Conservation (phyloP, 768 basidiomycete genomes). For the Auriscalpium vulgare region DNA sequence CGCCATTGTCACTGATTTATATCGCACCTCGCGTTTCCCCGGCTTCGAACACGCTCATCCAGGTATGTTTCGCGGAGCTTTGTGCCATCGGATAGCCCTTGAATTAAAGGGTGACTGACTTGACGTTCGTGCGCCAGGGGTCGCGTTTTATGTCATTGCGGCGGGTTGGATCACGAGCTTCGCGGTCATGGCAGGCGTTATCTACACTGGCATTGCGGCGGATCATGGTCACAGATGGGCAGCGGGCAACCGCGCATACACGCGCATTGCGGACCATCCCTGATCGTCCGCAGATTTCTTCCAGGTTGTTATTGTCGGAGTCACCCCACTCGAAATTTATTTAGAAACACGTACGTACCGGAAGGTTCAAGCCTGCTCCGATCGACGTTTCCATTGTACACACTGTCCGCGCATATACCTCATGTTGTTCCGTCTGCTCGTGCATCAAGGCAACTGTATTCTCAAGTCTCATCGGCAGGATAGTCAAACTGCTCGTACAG, state of each 20-base stretch:
- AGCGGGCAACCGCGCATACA: slow-evolving; percentile 66
- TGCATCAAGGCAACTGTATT: background rate
- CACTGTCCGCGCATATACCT: too few species aligned
- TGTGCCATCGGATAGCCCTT: background rate
- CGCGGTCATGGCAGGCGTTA: slow-evolving; percentile 42
- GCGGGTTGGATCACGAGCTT: slow-evolving; percentile 56
- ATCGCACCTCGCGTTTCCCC: slow-evolving; percentile 35
- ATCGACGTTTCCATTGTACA: too few species aligned
- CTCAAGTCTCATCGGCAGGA: slow-evolving; percentile 44
- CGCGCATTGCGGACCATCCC: slow-evolving; percentile 20
- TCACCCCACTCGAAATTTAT: background rate
- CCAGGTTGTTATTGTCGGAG: too few species aligned
- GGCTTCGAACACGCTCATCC: slow-evolving; percentile 51
- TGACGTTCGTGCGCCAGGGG: slow-evolving; percentile 31
- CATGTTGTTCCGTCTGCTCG: background rate
- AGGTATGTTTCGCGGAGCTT: slow-evolving; percentile 33
- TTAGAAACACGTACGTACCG: background rate
- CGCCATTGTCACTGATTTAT: slow-evolving; percentile 54
- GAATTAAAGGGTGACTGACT: background rate
- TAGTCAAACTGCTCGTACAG: slow-evolving; percentile 81
- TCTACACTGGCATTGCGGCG: slow-evolving; percentile 56
- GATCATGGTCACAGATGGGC: slow-evolving; percentile 64
- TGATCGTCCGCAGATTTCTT: background rate
- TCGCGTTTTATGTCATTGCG: slow-evolving; percentile 50
- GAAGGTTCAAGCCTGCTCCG: background rate